Base-by-base conservation (phyloP, 495 filamentous ascomycete genomes). In the Neurospora sp. region DNA sequence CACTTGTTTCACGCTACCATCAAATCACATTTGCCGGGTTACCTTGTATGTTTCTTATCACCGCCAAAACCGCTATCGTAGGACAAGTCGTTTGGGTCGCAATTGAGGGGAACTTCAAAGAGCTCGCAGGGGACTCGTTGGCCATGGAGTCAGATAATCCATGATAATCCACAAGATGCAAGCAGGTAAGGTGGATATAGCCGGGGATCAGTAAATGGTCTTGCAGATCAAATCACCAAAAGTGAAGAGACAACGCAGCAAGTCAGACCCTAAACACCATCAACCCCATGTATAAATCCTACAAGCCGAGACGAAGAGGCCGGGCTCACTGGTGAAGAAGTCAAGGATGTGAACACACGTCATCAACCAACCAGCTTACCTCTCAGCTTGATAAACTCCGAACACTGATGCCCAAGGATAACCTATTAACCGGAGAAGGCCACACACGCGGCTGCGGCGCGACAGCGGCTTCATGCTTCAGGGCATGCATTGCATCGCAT, bases 261-360 rank as follows among this genome's bases (percentile, higher is more conserved):
- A 61, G 12, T 11, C 20, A 5, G 46, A 22, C 10, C 46, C 4
- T 53, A 53, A 4, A 31, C 2, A 61, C 10, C 53, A 16, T 31
- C 53, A 31, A 31, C 53, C 53, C 53, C 53, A 61, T 61, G 22
- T 61, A 31, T 61, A 31, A 31, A 61, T 14, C 22, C 20, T 31
- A 31, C 53, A 3, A 37, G 93, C 84, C 4, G 85, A 82, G 53
- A 89, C 86, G 78, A 97, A 98, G 0, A 97, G 83, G 79, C 83
- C 83, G 20, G 92, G 92, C 22, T 93, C 89, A 65, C 88, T 87
- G n/a, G 94, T 97, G 81, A 97, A 91, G 82, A 99, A 98, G 77
- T 98, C 96, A 69, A 98, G 86, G 71, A 99, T 93, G 79, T 99
- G 96, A 4, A 98, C 91, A 41, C 94, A 31, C 6, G 53, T 31